These are phyloP conservation scores for Saprolegnia diclina DNA, from an alignment of 352 stramenopile genomes.

Conservation along the genomic window DNA sequence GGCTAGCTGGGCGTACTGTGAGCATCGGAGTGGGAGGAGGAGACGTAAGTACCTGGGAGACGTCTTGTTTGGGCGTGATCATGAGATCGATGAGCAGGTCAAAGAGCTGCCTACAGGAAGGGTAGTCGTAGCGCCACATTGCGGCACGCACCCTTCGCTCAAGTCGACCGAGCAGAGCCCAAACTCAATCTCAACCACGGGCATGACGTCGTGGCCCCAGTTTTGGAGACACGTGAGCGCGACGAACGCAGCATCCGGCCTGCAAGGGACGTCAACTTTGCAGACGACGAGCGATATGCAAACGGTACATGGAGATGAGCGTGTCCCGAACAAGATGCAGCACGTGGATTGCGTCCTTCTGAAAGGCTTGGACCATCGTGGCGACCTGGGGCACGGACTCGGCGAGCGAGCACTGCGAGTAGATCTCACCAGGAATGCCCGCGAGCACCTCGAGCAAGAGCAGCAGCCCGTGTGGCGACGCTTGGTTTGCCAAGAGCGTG, in stretches of 20 bases:
- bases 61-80: conserved; percentile 5
- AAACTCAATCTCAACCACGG: conserved; percentile 18
- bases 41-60: conserved; percentile 6
- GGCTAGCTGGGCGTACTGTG: background rate
- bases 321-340: conserved; percentile 13
- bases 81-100: conserved; percentile 7
- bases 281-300: background rate
- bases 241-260: conserved; percentile 8
- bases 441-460: conserved; percentile 23
- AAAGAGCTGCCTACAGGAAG: conserved; percentile 12
- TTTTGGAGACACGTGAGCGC: conserved; percentile 25
- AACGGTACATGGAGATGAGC: conserved; percentile 7
- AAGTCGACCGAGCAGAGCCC: conserved; percentile 18
- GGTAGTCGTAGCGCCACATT: background rate
- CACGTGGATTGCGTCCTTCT: conserved; percentile 11
- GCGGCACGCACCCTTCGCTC: conserved; percentile 10
- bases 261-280: background rate
- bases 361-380: conserved; percentile 21
- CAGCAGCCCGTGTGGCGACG: background rate
- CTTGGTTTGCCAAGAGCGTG: background rate
- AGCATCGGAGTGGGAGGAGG: background rate
- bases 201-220: conserved; percentile 26
- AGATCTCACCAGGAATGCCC: conserved; percentile 23
- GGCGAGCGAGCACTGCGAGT: conserved; percentile 3
- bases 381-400: background rate